Conservation (phyloP, 495 filamentous ascomycete species). For the Xylaria longipes region DNA sequence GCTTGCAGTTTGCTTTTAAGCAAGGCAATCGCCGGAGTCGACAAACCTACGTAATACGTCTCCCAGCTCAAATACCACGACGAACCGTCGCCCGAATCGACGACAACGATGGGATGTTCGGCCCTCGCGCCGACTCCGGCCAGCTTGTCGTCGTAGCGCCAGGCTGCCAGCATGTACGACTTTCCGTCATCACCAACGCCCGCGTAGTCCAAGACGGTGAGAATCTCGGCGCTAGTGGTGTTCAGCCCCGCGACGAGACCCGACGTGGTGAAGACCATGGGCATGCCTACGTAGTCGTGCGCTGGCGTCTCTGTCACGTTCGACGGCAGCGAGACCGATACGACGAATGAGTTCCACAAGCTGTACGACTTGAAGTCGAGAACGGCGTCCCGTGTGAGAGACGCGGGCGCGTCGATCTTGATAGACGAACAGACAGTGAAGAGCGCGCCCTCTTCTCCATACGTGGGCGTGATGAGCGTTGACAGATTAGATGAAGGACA, state of each 20-base stretch:
- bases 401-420: slow-evolving; percentile 27
- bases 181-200: slow-evolving; percentile 12
- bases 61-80: slow-evolving; percentile 39
- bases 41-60: slow-evolving; percentile 38
- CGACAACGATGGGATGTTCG: slow-evolving; percentile 32
- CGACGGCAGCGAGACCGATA: slow-evolving; percentile 31
- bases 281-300: slow-evolving; percentile 35
- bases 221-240: slow-evolving; percentile 37
- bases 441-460: slow-evolving; percentile 35
- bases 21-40: slow-evolving; percentile 28
- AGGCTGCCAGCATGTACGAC: slow-evolving; percentile 26
- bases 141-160: slow-evolving; percentile 34
- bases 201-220: slow-evolving; percentile 29
- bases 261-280: slow-evolving; percentile 36
- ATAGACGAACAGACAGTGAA: slow-evolving; percentile 39
- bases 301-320: slow-evolving; percentile 35
- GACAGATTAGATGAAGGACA: slow-evolving; percentile 6
- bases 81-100: slow-evolving; percentile 29
- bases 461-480: slow-evolving; percentile 36
- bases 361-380: slow-evolving; percentile 37
- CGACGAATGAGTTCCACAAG: slow-evolving; percentile 39
- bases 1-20: slow-evolving; percentile 28
- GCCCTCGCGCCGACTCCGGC: slow-evolving; percentile 28
- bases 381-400: slow-evolving; percentile 26
- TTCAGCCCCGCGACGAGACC: slow-evolving; percentile 37